Percentiles rank a stretch among this genome's conserved stretches.
Evolutionary conservation across 148 eudicot species (phyloP).

Genomic region (Camellia sinensis): DNA sequence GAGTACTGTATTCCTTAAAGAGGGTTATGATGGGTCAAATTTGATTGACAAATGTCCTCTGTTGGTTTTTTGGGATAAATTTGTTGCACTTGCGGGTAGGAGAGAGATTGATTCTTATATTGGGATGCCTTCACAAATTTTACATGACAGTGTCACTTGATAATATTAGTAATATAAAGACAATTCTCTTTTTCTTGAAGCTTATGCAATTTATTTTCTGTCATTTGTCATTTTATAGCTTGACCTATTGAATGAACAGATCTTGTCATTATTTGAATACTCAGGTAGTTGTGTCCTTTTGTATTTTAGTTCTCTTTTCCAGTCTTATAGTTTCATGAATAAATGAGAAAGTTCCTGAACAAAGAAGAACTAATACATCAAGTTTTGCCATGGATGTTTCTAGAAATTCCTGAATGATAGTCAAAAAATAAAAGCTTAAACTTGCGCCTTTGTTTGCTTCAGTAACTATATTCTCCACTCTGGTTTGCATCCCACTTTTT

Average conservation of each 20-base stretch:
- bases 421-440: background rate
- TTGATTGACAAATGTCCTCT: conserved; percentile 73
- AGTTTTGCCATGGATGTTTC: conserved; percentile 2
- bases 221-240: background rate
- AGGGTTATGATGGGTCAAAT: conserved; percentile 77
- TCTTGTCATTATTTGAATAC: background rate
- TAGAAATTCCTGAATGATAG: background rate
- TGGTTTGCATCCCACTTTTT: background rate
- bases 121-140: conserved; percentile 20
- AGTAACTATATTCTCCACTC: background rate
- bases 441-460: background rate
- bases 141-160: conserved; percentile 6
- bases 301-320: background rate
- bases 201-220: background rate
- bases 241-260: background rate
- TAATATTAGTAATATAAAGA: background rate
- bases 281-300: background rate
- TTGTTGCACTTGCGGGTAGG: conserved; percentile 72
- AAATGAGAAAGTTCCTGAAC: background rate
- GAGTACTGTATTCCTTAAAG: conserved; percentile 86
- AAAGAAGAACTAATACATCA: background rate
- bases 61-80: conserved; percentile 65
- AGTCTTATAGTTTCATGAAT: background rate
- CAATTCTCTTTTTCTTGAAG: conserved; percentile 2
- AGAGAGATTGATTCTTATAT: conserved; percentile 28